Percentiles rank a stretch among this genome's conserved stretches.
phyloP scores from a whole-genome alignment of 345 rosid genomes.

The Tarenaya hassleriana region DNA sequence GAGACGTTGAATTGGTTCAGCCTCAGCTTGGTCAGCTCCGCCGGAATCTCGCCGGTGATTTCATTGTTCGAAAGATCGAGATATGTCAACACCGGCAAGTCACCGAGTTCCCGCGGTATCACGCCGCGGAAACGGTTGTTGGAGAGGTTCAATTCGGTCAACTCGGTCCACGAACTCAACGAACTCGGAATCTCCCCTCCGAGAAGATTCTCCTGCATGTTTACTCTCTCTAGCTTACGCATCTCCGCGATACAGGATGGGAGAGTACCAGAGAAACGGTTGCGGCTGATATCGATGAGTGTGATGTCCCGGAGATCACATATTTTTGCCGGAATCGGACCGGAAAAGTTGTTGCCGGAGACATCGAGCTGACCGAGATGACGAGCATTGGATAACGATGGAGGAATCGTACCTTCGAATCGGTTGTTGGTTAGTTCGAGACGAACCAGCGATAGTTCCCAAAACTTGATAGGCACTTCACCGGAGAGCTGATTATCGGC shows the following conservation, averaged over 20 bases:
- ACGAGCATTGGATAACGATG: slow-evolving; percentile 32
- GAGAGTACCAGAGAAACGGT: slow-evolving; percentile 38
- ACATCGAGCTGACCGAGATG: slow-evolving; percentile 29
- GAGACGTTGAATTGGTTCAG: slow-evolving; percentile 57
- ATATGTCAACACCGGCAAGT: slow-evolving; percentile 39
- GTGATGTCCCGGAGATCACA: slow-evolving; percentile 33
- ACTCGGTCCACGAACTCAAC: slow-evolving; percentile 35
- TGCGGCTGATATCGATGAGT: slow-evolving; percentile 39
- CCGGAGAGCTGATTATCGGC: slow-evolving; percentile 50
- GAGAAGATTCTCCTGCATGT: slow-evolving; percentile 46
- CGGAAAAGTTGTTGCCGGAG: slow-evolving; percentile 52
- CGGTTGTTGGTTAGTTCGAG: slow-evolving; percentile 45
- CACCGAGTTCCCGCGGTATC: slow-evolving; percentile 53
- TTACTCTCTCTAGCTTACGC: slow-evolving; percentile 43
- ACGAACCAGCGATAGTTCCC: slow-evolving; percentile 40
- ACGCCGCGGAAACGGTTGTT: slow-evolving; percentile 42
- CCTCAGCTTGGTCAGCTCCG: slow-evolving; percentile 39
- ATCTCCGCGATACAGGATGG: slow-evolving; percentile 43
- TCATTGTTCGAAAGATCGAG: slow-evolving; percentile 58
- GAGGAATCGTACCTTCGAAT: slow-evolving; percentile 49
- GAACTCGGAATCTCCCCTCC: slow-evolving; percentile 48
- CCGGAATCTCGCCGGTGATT: slow-evolving; percentile 52
- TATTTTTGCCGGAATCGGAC: slow-evolving; percentile 38
- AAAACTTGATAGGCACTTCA: slow-evolving; percentile 35
- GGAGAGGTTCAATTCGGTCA: slow-evolving; percentile 49